Percentiles rank a stretch among this genome's conserved stretches.
Evolutionary conservation across 164 flowering plant genomes (phyloP).

Genomic region (Magnolia kwangsiensis): DNA sequence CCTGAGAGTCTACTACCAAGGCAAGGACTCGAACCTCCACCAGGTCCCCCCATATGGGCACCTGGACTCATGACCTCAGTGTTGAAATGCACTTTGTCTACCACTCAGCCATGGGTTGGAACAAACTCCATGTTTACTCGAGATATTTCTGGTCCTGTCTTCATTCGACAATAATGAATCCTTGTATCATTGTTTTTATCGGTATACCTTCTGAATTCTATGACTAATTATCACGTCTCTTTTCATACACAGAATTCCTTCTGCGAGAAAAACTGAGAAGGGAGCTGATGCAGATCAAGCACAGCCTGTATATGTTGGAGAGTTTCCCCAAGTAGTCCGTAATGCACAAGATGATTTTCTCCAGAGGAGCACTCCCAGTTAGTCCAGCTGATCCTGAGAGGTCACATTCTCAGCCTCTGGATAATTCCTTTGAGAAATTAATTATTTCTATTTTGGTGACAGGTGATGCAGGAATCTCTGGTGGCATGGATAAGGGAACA

Average conservation of each 20-base stretch:
- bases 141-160: neutral
- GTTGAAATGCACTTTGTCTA: no score
- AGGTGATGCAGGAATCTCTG: constrained; percentile 57
- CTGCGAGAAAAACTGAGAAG: constrained; percentile 44
- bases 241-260: constrained; percentile 43
- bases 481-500: constrained; percentile 81
- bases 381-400: constrained; percentile 13
- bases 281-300: constrained; percentile 43
- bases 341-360: constrained; percentile 54
- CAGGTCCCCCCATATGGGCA: no score
- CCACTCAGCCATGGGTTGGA: no score
- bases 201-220: neutral
- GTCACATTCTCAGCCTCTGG: constrained; percentile 6
- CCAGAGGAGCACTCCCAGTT: constrained; percentile 51
- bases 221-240: neutral
- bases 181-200: neutral
- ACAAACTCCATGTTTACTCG: neutral
- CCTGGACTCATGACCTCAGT: no score
- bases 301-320: constrained; percentile 85
- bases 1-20: no score
- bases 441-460: constrained; percentile 12
- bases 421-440: neutral
- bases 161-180: neutral
- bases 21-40: no score
- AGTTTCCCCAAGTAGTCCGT: constrained; percentile 83